Conservation (phyloP, 139 green algal genomes). For the Asterochloris sp. region DNA sequence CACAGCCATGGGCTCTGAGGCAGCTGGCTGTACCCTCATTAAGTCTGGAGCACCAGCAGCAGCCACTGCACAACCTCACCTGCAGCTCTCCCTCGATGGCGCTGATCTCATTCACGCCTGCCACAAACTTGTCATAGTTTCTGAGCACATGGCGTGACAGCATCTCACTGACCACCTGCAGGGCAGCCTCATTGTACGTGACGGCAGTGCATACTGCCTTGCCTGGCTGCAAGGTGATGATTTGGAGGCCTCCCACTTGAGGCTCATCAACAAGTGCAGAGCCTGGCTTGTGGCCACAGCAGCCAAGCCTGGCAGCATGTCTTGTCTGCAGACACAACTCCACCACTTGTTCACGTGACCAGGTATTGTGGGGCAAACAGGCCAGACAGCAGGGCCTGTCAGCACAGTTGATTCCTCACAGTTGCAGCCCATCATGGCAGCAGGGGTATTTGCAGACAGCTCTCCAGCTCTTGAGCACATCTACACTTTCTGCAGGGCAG, state of each 20-base stretch:
- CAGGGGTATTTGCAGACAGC: not conserved
- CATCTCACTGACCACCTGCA: conserved; percentile 43
- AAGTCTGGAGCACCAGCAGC: not conserved
- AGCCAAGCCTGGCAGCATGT: too few relatives aligned
- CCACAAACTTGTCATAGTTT: conserved; percentile 44
- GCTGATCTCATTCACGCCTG: conserved; percentile 31
- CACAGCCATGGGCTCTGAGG: not conserved
- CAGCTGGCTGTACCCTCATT: too few relatives aligned
- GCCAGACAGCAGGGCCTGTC: too few relatives aligned
- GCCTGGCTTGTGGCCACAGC: not conserved
- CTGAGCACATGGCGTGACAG: conserved; percentile 35
- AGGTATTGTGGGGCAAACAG: too few relatives aligned
- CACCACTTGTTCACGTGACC: too few relatives aligned
- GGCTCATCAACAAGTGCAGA: not conserved
- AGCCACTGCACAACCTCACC: not conserved
- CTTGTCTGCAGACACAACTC: too few relatives aligned
- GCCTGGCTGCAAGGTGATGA: not conserved
- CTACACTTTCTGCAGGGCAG: not conserved
- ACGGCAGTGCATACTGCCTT: not conserved
- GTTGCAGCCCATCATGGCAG: not conserved
- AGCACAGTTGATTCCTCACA: too few relatives aligned
- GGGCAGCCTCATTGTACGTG: not conserved
- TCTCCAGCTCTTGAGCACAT: not conserved
- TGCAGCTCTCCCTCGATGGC: conserved; percentile 29
- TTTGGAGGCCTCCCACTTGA: not conserved